Base-by-base conservation (phyloP, 305 asterid genomes). In the Lippia alba region DNA sequence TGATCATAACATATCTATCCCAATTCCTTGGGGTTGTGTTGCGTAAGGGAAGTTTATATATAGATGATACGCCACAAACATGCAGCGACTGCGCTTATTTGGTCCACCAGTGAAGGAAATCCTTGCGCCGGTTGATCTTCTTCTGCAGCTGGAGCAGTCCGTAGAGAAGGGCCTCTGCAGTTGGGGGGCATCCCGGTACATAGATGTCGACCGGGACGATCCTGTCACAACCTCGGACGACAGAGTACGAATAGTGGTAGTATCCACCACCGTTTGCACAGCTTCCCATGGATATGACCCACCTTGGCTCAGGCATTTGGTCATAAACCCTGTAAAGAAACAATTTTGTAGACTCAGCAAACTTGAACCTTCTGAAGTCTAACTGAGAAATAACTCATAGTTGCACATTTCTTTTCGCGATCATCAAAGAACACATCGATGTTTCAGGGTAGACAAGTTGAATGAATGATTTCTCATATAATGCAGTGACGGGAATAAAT, bases 231-330 rank as follows among this genome's bases (percentile, higher is more conserved):
- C 92, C 95, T 74, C 92, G 76, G 39, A 88, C 95, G 2, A 88
- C 92, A 5, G 95, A 86, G 48, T 89, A 86, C 0, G 91, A 86
- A 82, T 89, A 84, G 61, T 88, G 96, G 79, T 89, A 89, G 75
- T 86, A 83, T 46, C 96, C 96, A 17, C 96, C 96, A 61, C 92
- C 92, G 24, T 89, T 89, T n/a, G 96, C 96, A 45, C 91, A 89
- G 84, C 88, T 86, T 46, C 91, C 94, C 94, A 87, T 87, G 3
- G 91, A 87, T 77, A 87, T 82, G 6, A 85, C 94, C 89, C 96
- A 86, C 81, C 92, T 85, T 24, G 96, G 92, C 77, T 89, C 96
- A 0, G 91, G 92, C 96, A 89, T 89, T 74, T 89, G 96, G 75
- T 86, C 91, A n/a, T 86, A 89, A 46, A 86, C 92, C 61, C 96